Base-by-base conservation (phyloP, 768 basidiomycete species). In the Russula emetica region DNA sequence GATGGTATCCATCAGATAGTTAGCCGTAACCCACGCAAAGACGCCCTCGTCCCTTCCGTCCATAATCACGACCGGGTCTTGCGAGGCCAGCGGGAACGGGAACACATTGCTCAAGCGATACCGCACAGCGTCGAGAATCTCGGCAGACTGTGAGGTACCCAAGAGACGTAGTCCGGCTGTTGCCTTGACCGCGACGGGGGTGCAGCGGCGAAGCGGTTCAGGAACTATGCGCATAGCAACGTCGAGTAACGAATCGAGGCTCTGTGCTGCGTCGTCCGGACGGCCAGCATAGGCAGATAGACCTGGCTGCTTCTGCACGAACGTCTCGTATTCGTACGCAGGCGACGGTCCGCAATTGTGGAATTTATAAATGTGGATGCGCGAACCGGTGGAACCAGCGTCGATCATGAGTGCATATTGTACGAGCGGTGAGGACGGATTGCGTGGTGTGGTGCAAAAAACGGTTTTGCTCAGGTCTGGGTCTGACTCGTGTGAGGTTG, bases 361-460 rank as follows among this genome's bases (percentile, higher is more conserved):
- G 84, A 98, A 98, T 73, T 97, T 98, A 86, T 98, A 99, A 36
- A 98, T 82, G 80, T 99, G 97, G 71, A 98, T 94, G 20, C 97
- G 85, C 0, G 95, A 97, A 22, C 96, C 97, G 0, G 94, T 97
- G 20, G 95, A 98, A 26, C 97, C 97, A 0, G 97, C 96, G 74
- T 99, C 97, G 76, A 98, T 91, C 87, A 98, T 97, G 70, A 98
- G 83, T 0, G 93, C 94, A 74, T 91, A 99, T 73, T 94, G 92
- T 14, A 96, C 88, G 62, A 96, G 78, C 0, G 82, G 80, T 55
- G 78, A 71, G 57, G 74, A 70, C 1, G 80, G 69, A 16, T 74
- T 75, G 73, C 85, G 74, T 0, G 92, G 83, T 0, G 73, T 60
- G 0, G 80, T 81, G 76, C 94, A 98, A 76, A 86, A 77, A 0